phyloP scores from a whole-genome alignment of 371 early-diverging fungal genomes.

The Smittium culicis region DNA sequence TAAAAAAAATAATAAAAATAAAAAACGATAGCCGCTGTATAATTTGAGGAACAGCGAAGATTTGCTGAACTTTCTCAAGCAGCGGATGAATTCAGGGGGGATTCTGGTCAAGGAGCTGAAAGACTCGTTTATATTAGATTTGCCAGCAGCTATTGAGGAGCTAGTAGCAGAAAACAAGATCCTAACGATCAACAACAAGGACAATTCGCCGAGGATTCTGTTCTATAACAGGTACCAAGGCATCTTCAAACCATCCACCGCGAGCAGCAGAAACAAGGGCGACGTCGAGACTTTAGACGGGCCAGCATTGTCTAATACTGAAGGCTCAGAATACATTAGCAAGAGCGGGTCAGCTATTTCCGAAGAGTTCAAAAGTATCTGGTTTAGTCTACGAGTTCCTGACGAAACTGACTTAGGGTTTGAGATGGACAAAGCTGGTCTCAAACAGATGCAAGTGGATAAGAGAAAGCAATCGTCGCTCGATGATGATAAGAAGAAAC shows the following conservation, averaged over 20 bases:
- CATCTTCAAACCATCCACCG: constrained; percentile 47
- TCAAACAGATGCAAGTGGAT: constrained; percentile 60
- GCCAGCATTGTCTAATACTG: too few species aligned
- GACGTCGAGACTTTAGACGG: constrained; percentile 55
- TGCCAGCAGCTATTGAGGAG: constrained; percentile 52
- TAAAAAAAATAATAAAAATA: too few species aligned
- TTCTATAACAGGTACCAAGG: constrained; percentile 43
- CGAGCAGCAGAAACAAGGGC: constrained; percentile 57
- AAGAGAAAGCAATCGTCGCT: constrained; percentile 47
- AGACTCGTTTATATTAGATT: constrained; percentile 56
- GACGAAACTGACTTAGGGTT: constrained; percentile 60
- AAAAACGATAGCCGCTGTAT: constrained; percentile 46
- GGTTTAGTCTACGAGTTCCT: constrained; percentile 55
- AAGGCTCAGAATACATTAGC: constrained; percentile 10
- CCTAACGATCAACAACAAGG: constrained; percentile 59
- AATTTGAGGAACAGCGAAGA: constrained; percentile 61
- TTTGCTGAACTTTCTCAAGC: constrained; percentile 44
- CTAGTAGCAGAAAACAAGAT: constrained; percentile 51
- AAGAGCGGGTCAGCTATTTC: constrained; percentile 47
- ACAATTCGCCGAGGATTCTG: constrained; percentile 51
- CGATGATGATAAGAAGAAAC: constrained; percentile 26
- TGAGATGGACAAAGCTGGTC: constrained; percentile 56
- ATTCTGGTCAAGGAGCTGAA: constrained; percentile 64
- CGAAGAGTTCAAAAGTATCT: constrained; percentile 54
- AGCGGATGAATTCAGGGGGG: constrained; percentile 46